These are phyloP conservation scores for Cordyceps militaris DNA, from an alignment of 2,329 filamentous ascomycete genomes.

Conservation along the genomic window DNA sequence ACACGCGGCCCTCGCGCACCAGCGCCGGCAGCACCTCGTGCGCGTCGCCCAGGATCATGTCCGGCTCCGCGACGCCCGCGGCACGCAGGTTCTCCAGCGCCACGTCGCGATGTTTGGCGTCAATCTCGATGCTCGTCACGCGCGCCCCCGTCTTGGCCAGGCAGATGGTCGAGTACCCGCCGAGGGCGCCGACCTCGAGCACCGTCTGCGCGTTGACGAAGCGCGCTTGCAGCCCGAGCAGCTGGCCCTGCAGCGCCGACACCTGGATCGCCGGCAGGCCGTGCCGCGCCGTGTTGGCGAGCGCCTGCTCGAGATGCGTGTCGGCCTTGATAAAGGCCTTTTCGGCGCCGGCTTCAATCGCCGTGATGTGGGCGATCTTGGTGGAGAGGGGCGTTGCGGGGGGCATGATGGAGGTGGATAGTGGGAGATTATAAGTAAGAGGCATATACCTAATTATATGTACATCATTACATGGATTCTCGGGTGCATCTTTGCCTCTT, in stretches of 20 bases:
- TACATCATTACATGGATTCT: too few species aligned
- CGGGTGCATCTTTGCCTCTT: neutral
- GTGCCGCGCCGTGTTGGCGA: slow-evolving; percentile 24
- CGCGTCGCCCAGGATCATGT: slow-evolving; percentile 38
- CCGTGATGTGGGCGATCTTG: neutral
- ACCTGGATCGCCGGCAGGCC: slow-evolving; percentile 32
- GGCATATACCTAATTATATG: neutral
- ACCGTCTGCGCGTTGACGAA: slow-evolving; percentile 29
- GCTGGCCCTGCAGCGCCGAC: slow-evolving; percentile 29
- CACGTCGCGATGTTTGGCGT: slow-evolving; percentile 37
- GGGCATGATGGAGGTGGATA: neutral
- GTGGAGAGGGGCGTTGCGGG: slow-evolving; percentile 12
- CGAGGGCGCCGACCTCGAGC: slow-evolving; percentile 49
- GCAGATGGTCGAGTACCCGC: slow-evolving; percentile 49
- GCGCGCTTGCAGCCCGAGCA: slow-evolving; percentile 32
- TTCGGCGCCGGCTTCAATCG: neutral
- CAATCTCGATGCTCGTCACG: slow-evolving; percentile 45
- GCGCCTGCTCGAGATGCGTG: slow-evolving; percentile 22
- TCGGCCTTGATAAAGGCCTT: neutral
- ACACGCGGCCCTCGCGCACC: slow-evolving; percentile 32
- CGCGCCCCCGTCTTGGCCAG: slow-evolving; percentile 34
- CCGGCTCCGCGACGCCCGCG: slow-evolving; percentile 35
- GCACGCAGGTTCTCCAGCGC: slow-evolving; percentile 35
- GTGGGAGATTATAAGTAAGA: neutral
- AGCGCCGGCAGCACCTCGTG: slow-evolving; percentile 33